Evolutionary conservation across 495 filamentous ascomycete genomes (phyloP).

Genomic region (Xylaria cubensis): DNA sequence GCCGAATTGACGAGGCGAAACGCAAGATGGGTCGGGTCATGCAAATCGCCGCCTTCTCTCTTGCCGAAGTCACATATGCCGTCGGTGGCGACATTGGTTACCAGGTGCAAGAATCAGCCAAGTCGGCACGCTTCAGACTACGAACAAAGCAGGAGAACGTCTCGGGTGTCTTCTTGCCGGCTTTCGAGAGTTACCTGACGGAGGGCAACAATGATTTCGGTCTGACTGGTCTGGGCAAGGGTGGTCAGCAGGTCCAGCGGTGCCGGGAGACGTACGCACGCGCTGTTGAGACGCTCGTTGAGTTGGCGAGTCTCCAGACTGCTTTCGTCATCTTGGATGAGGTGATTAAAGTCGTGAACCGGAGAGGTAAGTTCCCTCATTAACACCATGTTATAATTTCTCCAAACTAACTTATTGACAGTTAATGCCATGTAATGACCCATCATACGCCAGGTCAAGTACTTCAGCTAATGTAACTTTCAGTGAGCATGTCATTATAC

Average conservation of each 20-base stretch:
- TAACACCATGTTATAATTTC: slow-evolving; percentile 25
- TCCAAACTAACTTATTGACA: slow-evolving; percentile 48
- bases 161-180: slow-evolving; percentile 89
- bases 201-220: slow-evolving; percentile 96
- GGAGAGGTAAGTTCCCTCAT: slow-evolving; percentile 69
- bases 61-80: slow-evolving; percentile 97
- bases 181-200: slow-evolving; percentile 86
- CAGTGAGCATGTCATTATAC: slow-evolving; percentile 96
- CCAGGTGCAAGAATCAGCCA: slow-evolving; percentile 95
- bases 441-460: slow-evolving; percentile 4
- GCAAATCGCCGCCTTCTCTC: slow-evolving; percentile 97
- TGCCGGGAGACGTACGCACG: slow-evolving; percentile 97
- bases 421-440: slow-evolving; percentile 90
- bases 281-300: slow-evolving; percentile 95
- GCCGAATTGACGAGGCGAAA: slow-evolving; percentile 97
- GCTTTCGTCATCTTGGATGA: slow-evolving; percentile 98
- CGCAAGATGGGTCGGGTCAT: slow-evolving; percentile 99
- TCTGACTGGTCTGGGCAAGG: slow-evolving; percentile 94
- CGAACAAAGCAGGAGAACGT: slow-evolving; percentile 98
- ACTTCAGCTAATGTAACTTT: slow-evolving; percentile 30
- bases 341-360: slow-evolving; percentile 98
- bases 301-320: slow-evolving; percentile 92
- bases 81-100: slow-evolving; percentile 95
- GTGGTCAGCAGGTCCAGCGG: slow-evolving; percentile 94
- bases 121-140: slow-evolving; percentile 88